Conservation (phyloP, 2,329 filamentous ascomycete species). For the Metarhizium rileyi region DNA sequence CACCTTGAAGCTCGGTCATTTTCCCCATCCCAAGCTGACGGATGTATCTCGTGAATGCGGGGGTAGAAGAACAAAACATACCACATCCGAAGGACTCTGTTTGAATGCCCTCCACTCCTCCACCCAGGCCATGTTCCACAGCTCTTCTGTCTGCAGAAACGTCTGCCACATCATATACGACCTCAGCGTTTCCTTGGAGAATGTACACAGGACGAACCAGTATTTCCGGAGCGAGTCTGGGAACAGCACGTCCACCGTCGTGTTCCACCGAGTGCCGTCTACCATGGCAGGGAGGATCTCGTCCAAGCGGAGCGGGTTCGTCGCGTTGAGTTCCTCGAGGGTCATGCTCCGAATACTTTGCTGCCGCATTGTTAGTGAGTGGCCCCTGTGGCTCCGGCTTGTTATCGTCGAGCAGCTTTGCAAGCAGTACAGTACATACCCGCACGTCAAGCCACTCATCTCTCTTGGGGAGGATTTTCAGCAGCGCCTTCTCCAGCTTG, state of each 20-base stretch:
- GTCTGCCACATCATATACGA: slow-evolving; percentile 10
- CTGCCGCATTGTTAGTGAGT: background rate
- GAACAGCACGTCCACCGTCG: background rate
- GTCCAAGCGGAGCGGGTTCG: background rate
- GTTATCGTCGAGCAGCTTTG: background rate
- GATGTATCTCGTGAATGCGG: background rate
- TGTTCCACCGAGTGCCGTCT: background rate
- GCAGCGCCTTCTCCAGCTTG: background rate
- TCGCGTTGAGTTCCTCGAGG: background rate
- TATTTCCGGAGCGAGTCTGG: background rate
- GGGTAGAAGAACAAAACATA: background rate
- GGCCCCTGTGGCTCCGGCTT: no score
- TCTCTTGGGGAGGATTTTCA: background rate
- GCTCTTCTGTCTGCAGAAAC: slow-evolving; percentile 10
- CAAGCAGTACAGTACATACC: background rate
- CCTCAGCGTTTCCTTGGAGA: slow-evolving; percentile 4
- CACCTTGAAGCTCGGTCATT: background rate
- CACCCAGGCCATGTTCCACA: slow-evolving; percentile 4
- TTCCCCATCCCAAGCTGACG: background rate
- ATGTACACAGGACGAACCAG: background rate
- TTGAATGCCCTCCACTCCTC: background rate
- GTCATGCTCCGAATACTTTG: background rate
- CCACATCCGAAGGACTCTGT: background rate
- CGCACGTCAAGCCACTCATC: background rate
- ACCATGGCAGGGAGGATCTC: background rate